Conservation (phyloP, 2,329 filamentous ascomycete species). For the Decorospora gaudefroyi region DNA sequence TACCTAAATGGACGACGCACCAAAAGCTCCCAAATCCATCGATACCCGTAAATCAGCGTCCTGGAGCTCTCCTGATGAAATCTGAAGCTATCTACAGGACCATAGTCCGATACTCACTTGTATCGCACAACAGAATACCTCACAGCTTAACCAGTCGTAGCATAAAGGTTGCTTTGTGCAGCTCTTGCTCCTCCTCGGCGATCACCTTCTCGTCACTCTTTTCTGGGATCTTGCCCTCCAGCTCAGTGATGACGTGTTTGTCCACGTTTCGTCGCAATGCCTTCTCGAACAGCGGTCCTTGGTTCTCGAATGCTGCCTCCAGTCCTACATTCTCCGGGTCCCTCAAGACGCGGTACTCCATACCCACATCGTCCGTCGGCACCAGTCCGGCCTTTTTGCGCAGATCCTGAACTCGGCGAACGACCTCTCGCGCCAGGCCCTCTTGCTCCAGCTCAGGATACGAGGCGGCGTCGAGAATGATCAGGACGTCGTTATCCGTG, state of each 20-base stretch:
- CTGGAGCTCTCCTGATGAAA: too few species aligned
- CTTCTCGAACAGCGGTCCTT: constrained; percentile 72
- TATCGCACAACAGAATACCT: constrained; percentile 4
- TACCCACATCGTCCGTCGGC: constrained; percentile 90
- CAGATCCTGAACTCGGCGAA: constrained; percentile 88
- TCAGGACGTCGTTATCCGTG: constrained; percentile 86
- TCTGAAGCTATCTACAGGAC: not conserved
- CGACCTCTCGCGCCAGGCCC: constrained; percentile 86
- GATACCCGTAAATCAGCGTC: too few species aligned
- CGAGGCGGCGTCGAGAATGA: constrained; percentile 80
- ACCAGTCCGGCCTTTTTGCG: constrained; percentile 92
- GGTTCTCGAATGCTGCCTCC: constrained; percentile 68
- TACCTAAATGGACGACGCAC: constrained; percentile 13
- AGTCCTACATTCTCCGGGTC: constrained; percentile 80
- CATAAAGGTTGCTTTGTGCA: constrained; percentile 80
- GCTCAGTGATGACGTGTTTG: constrained; percentile 64
- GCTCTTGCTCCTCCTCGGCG: constrained; percentile 80
- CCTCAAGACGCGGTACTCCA: constrained; percentile 83
- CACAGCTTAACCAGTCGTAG: constrained; percentile 75
- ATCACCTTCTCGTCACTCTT: constrained; percentile 64
- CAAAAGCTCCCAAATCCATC: too few species aligned
- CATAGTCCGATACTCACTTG: not conserved
- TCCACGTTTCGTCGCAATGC: constrained; percentile 77
- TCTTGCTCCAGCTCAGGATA: constrained; percentile 87
- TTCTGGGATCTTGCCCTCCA: constrained; percentile 62